A percentile compares a stretch with the other conserved stretches of the same genome.
These are phyloP conservation scores for Actinomortierella ambigua DNA, from an alignment of 371 early-diverging fungal genomes.

Conservation along the genomic window DNA sequence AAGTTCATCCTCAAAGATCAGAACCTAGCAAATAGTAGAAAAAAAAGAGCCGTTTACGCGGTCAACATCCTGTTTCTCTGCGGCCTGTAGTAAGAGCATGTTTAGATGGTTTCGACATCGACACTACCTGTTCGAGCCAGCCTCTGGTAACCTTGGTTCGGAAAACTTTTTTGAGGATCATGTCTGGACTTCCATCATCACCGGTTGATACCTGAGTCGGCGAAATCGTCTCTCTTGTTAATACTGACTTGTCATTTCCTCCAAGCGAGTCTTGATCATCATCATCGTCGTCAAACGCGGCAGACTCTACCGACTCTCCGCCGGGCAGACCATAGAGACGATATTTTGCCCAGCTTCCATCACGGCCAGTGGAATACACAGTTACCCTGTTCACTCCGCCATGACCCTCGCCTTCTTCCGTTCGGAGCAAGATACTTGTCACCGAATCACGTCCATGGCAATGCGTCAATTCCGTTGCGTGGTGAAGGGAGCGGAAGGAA, in stretches of 20 bases:
- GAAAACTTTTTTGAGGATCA: constrained; percentile 57
- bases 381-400: constrained; percentile 47
- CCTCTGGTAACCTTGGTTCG: constrained; percentile 74
- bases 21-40: constrained; percentile 13
- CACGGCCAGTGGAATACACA: constrained; percentile 73
- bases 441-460: constrained; percentile 55
- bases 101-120: too few species aligned
- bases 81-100: too few species aligned
- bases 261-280: constrained; percentile 31
- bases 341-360: constrained; percentile 70
- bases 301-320: constrained; percentile 23
- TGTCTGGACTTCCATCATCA: constrained; percentile 8
- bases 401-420: constrained; percentile 32
- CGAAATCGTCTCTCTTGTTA: neutral
- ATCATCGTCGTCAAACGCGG: constrained; percentile 16
- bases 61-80: too few species aligned
- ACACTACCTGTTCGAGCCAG: constrained; percentile 65
- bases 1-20: constrained; percentile 60
- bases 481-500: neutral
- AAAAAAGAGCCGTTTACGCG: neutral
- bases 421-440: constrained; percentile 34
- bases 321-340: constrained; percentile 50
- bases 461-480: constrained; percentile 55
- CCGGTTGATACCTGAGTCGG: constrained; percentile 9
- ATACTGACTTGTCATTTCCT: constrained; percentile 23